Evolutionary conservation across 31 red algal genomes (phyloP), one percentile per base, ranked within the genome.

Genomic region (Odonthalia washingtoniensis): DNA sequence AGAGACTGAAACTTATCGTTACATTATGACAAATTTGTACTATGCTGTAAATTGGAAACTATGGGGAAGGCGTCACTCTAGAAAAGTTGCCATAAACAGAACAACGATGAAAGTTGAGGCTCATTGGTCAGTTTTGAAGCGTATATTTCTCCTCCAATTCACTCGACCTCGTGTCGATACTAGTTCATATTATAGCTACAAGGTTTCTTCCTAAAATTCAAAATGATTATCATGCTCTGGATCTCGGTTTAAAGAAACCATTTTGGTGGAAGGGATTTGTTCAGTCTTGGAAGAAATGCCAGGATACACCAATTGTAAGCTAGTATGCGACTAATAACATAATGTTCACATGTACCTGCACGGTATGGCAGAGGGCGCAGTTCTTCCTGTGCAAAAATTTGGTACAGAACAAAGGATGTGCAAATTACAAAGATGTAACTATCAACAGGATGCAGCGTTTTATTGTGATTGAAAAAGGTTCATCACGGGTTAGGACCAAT

Each of bases 101-200:
- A 79, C 75, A 3, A 79, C 75, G 6, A 46, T 79, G 75, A 42
- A 60, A 45, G 40, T 49, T 21, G 75, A 79, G 57, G 40, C 41
- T 2, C 75, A 79, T 53, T 79, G 75, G 75, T 60, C 44, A 12
- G 40, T 79, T 4, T 43, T 79, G 39, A 79, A 79, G 35, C 26
- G 40, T 12, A 27, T 33, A 3, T 79, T 45, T 43, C 14, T 79
- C 2, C 28, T 14, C 3, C 24, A 49, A 36, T 79, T 45, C 28
- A 79, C 45, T 49, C 40, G 75, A 49, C 44, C 75, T 6, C 3
- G 46, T 32, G 32, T 79, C 5, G 75, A 79, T 79, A 49, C 5
- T 79, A 2, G 39, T 79, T 30, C 45, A 79, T 79, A 61, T 46
- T 34, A 4, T 79, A 26, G 75, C 45, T 57, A 27, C 2, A 3